Evolutionary conservation across 75 land plant species (phyloP).

Genomic region (Selaginella tamariscina): DNA sequence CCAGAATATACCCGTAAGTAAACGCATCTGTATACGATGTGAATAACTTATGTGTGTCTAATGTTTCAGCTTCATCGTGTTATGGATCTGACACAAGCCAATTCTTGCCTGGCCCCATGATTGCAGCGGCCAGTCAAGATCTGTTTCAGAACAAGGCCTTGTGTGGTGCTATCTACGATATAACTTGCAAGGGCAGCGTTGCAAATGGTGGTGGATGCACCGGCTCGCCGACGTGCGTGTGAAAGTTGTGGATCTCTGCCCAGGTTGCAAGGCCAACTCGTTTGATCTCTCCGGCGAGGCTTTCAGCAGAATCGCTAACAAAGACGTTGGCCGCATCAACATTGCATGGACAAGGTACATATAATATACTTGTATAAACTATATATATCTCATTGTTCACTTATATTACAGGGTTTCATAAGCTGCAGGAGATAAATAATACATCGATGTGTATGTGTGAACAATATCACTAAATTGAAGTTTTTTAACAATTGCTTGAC

Average conservation of each 20-base stretch:
- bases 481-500: too few species aligned
- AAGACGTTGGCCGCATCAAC: conserved; percentile 11
- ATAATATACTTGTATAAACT: too few species aligned
- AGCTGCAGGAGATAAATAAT: too few species aligned
- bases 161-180: conserved; percentile 37
- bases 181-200: conserved; percentile 32
- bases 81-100: conserved; percentile 27
- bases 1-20: too few species aligned
- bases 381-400: too few species aligned
- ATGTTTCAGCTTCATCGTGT: conserved; percentile 49
- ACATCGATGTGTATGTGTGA: too few species aligned
- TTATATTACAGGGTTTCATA: too few species aligned
- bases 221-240: conserved; percentile 18
- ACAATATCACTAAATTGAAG: too few species aligned
- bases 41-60: too few species aligned
- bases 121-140: conserved; percentile 39
- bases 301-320: conserved; percentile 15
- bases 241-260: conserved; percentile 22
- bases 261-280: conserved; percentile 13
- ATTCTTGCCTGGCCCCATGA: conserved; percentile 30
- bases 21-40: too few species aligned
- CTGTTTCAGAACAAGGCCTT: conserved; percentile 44
- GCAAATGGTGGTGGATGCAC: conserved; percentile 14
- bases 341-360: too few species aligned
- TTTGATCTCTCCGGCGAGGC: conserved; percentile 21